These are phyloP conservation scores for Cladobotryum protrusum DNA, from an alignment of 2,329 filamentous ascomycete species.

Conservation along the genomic window DNA sequence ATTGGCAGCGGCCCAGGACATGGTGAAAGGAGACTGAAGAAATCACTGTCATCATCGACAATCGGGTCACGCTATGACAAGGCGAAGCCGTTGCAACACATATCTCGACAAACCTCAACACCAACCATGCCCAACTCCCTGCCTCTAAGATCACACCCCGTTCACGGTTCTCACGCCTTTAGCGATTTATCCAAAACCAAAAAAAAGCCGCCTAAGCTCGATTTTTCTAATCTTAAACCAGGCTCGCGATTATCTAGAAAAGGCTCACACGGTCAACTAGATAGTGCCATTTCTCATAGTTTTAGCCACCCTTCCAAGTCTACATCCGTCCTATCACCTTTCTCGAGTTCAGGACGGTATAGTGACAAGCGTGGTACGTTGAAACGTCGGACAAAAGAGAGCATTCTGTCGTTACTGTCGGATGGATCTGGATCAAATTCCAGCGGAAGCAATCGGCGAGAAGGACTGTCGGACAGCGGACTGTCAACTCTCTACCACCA, in stretches of 20 bases:
- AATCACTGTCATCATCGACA: conserved; percentile 49
- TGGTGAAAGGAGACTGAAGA: conserved; percentile 36
- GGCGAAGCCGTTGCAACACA: conserved; percentile 47
- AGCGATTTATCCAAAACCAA: conserved; percentile 20
- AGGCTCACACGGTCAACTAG: conserved; percentile 23
- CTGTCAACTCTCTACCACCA: conserved; percentile 50
- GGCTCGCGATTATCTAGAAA: conserved; percentile 24
- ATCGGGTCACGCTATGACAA: conserved; percentile 53
- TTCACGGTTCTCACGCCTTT: conserved; percentile 37
- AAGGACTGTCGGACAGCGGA: conserved; percentile 20
- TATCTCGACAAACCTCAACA: conserved; percentile 53
- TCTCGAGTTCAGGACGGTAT: conserved; percentile 24
- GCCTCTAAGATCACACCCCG: conserved; percentile 40
- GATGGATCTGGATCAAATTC: conserved; percentile 20
- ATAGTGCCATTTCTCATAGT: conserved; percentile 29
- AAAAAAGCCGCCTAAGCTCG: conserved; percentile 44
- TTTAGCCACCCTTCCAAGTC: conserved; percentile 33
- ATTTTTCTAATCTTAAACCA: conserved; percentile 40
- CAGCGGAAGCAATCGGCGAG: conserved; percentile 19
- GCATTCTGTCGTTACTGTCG: conserved; percentile 19
- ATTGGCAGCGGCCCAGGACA: conserved; percentile 16
- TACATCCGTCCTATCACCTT: conserved; percentile 36
- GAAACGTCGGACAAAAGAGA: conserved; percentile 33
- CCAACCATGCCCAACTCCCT: conserved; percentile 53
- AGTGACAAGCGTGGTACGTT: conserved; percentile 22